phyloP scores from a whole-genome alignment of 2,329 filamentous ascomycete species.

The Stagonosporopsis tanaceti region DNA sequence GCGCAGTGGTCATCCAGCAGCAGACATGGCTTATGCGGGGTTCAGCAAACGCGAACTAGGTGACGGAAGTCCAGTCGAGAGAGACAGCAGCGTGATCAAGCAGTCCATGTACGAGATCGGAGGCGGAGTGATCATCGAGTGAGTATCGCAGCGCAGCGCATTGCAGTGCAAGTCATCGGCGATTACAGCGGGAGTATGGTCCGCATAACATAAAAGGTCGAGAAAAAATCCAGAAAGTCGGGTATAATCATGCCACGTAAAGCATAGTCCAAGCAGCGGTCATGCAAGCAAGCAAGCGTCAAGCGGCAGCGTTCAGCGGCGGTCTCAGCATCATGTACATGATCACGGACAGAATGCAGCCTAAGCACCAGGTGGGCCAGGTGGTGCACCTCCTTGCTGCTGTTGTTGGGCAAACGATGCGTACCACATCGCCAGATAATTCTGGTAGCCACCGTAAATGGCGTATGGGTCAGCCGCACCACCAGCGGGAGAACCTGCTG shows the following conservation, averaged over 20 bases:
- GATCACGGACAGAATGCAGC: constrained; percentile 43
- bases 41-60: constrained; percentile 16
- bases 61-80: constrained; percentile 10
- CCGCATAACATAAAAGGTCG: constrained; percentile 27
- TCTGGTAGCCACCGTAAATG: constrained; percentile 82
- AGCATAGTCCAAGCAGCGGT: constrained; percentile 39
- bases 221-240: constrained; percentile 26
- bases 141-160: constrained; percentile 29
- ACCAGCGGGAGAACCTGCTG: constrained; percentile 59
- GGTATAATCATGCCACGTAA: constrained; percentile 39
- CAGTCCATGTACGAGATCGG: constrained; percentile 11
- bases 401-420: constrained; percentile 69
- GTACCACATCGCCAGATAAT: constrained; percentile 83
- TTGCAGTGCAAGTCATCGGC: constrained; percentile 32
- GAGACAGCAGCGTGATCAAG: constrained; percentile 16
- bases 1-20: constrained; percentile 12
- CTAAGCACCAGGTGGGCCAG: constrained; percentile 49
- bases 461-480: constrained; percentile 66
- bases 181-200: constrained; percentile 11
- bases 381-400: constrained; percentile 38
- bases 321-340: constrained; percentile 48
- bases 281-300: constrained; percentile 52
- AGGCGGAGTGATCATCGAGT: constrained; percentile 8
- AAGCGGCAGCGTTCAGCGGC: constrained; percentile 46
- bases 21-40: constrained; percentile 15